These are phyloP conservation scores for Exidia glandulosa DNA, from an alignment of 768 basidiomycete genomes.

Conservation along the genomic window DNA sequence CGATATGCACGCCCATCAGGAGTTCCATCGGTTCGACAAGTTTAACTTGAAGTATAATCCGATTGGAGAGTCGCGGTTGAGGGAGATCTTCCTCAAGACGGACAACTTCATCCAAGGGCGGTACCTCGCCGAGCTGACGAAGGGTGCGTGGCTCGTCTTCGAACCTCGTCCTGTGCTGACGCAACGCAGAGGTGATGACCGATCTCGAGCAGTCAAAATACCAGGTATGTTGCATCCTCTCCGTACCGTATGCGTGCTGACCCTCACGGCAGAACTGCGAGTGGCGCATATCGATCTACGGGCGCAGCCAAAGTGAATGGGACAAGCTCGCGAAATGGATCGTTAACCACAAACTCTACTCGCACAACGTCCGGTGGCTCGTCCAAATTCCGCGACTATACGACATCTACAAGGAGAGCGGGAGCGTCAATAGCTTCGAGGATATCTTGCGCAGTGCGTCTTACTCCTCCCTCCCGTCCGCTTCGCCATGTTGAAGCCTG, in stretches of 20 bases:
- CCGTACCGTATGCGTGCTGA: neutral
- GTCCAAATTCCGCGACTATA: slow-evolving; percentile 93
- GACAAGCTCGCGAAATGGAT: slow-evolving; percentile 98
- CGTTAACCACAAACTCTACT: slow-evolving; percentile 82
- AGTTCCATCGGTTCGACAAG: slow-evolving; percentile 98
- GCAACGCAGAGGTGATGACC: slow-evolving; percentile 74
- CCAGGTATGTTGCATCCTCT: slow-evolving; percentile 42
- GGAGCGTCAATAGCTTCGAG: slow-evolving; percentile 74
- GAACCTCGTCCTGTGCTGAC: neutral
- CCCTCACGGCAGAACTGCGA: slow-evolving; percentile 64
- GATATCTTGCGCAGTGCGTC: slow-evolving; percentile 80
- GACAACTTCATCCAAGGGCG: slow-evolving; percentile 89
- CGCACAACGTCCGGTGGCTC: slow-evolving; percentile 97
- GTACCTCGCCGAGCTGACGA: slow-evolving; percentile 90
- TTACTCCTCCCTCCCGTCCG: neutral
- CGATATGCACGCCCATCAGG: slow-evolving; percentile 98
- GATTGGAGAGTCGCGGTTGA: slow-evolving; percentile 84
- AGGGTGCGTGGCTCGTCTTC: slow-evolving; percentile 39
- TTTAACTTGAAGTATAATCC: slow-evolving; percentile 98
- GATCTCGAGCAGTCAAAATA: slow-evolving; percentile 98
- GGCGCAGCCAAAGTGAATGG: slow-evolving; percentile 77
- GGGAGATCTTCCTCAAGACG: slow-evolving; percentile 97
- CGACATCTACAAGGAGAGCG: slow-evolving; percentile 87
- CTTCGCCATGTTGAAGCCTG: neutral
- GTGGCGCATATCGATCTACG: slow-evolving; percentile 96